Conservation (phyloP, 192 early-diverging fungal species). For the Backusella circina region DNA sequence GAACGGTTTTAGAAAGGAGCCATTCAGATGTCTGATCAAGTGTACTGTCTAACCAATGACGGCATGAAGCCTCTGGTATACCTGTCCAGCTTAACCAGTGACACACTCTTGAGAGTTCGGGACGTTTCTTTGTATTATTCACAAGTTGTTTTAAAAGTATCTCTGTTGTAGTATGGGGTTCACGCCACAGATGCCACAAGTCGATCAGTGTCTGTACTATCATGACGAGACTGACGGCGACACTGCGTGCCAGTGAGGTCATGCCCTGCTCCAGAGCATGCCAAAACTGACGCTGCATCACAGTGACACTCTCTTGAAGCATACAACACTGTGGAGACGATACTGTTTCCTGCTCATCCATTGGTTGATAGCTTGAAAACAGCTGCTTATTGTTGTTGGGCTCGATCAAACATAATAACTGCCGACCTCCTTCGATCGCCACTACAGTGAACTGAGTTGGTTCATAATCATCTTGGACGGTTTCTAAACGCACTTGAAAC, state of each 20-base stretch:
- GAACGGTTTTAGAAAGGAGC: neutral
- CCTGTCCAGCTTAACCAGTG: conserved; percentile 1
- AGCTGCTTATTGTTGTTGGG: neutral
- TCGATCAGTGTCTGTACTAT: conserved; percentile 1
- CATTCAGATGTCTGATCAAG: conserved; percentile 13
- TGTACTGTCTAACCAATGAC: neutral
- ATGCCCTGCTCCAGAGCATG: neutral
- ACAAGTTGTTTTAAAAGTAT: neutral
- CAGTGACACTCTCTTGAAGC: neutral
- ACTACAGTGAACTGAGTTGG: neutral
- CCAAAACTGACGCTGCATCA: conserved; percentile 1
- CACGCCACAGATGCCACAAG: neutral
- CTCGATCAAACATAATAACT: neutral
- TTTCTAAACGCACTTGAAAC: neutral
- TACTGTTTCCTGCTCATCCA: neutral
- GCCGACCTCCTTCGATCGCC: neutral
- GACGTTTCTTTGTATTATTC: neutral
- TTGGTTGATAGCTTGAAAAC: neutral
- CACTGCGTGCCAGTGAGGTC: neutral
- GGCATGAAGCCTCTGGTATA: neutral
- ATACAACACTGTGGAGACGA: neutral
- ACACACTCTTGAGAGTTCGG: neutral
- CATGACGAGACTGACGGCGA: neutral
- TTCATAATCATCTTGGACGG: neutral
- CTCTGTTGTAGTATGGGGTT: neutral